Evolutionary conservation across 768 basidiomycete genomes (phyloP), one percentile per base, ranked within the genome.

Genomic region (Gymnopilus junonius): DNA sequence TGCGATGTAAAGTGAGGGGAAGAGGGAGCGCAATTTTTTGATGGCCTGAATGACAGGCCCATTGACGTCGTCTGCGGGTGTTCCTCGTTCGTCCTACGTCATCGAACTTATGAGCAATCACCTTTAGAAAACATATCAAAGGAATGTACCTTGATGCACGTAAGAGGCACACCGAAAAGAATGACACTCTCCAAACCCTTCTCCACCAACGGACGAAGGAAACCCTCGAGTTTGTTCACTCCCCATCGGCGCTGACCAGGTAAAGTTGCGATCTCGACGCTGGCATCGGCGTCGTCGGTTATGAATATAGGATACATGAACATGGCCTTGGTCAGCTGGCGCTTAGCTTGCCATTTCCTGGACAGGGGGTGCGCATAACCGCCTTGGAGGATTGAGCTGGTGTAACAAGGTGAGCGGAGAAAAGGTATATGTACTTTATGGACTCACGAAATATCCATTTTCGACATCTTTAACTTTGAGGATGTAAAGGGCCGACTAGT

Each of bases 221-320:
- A 97, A 23, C 75, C 89, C 63, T 93, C 86, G n/a, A 99, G 84
- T 65, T 85, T 87, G 78, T 98, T 93, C n/a, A 99, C 79, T 10
- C 97, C 97, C 97, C 97, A 99, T 50, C 95, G 79, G 57, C 90
- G 85, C 74, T 98, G 96, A 6, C 90, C 93, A 6, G 95, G 96
- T 8, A 98, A 80, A 21, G 87, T 82, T 0, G 84, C 71, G 67
- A 99, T 95, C 63, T 86, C 83, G 54, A 90, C 88, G 73, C 87
- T 85, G 7, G 94, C 93, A 62, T 95, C 84, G 1, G 94, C 90
- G 62, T 98, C 94, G 76, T 99, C 97, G 17, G 95, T 95, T 70
- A 99, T 92, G 75, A 99, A 98, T 71, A 99, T 95, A 7, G 97
- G 97, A 76, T 99, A 99, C 93, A 98, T 98, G 76, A 99, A 85